phyloP scores from a whole-genome alignment of 805 yeast genomes.

The Saturnispora ahearnii region DNA sequence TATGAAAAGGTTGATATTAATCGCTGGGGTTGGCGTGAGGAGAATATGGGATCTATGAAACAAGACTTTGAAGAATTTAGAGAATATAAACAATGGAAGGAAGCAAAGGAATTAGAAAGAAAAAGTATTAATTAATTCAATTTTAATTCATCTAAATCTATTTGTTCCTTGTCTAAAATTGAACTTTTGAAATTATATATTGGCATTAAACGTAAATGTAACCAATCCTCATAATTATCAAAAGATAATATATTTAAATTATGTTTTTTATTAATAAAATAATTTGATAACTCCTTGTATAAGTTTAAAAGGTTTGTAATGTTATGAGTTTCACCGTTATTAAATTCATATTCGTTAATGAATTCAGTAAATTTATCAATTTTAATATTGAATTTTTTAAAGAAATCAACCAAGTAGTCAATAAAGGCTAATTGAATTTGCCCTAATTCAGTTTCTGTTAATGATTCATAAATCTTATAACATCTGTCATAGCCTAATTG shows the following conservation, averaged over 20 bases:
- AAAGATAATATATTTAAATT: neutral
- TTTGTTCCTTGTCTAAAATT: conserved; percentile 2
- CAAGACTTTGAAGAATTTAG: neutral
- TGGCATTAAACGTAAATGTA: conserved; percentile 18
- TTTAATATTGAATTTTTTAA: conserved; percentile 7
- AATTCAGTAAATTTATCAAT: conserved; percentile 12
- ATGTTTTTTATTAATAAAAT: conserved; percentile 5
- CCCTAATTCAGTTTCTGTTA: conserved; percentile 13
- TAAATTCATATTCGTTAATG: conserved; percentile 16
- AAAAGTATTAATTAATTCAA: neutral
- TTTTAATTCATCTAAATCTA: conserved; percentile 6
- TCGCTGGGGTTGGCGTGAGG: neutral
- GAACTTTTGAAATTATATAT: conserved; percentile 17
- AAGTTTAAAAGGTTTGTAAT: conserved; percentile 14
- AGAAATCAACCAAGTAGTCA: conserved; percentile 11
- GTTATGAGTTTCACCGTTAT: conserved; percentile 14
- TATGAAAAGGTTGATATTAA: neutral
- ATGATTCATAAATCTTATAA: conserved; percentile 10
- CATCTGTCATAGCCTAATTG: conserved; percentile 10
- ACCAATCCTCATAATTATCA: conserved; percentile 16
- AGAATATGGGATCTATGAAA: neutral
- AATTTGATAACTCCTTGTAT: conserved; percentile 13
- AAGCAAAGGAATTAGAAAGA: neutral
- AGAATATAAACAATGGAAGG: neutral
- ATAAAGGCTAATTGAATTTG: conserved; percentile 12